A percentile compares a stretch with the other conserved stretches of the same genome.
phyloP scores from a whole-genome alignment of 1,139 yeast genomes.

The Geotrichum candidum region DNA sequence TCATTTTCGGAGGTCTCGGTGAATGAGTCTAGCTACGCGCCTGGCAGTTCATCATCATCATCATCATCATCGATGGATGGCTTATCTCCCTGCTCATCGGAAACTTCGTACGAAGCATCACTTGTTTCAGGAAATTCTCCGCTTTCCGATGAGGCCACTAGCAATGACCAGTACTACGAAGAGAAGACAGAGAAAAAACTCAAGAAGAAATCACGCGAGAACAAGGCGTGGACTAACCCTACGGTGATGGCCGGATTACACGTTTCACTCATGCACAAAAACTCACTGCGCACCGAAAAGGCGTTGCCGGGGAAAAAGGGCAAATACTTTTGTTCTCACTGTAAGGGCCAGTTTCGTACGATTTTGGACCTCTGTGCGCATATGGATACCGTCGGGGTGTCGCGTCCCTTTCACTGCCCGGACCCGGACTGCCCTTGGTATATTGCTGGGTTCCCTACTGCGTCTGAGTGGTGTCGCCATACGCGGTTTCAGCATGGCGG shows the following conservation, averaged over 20 bases:
- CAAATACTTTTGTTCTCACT: conserved; percentile 48
- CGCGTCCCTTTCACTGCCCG: conserved; percentile 48
- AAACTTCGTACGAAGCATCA: neutral
- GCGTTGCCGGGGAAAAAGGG: conserved; percentile 41
- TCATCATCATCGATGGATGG: neutral
- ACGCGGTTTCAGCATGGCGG: conserved; percentile 50
- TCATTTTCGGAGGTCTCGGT: neutral
- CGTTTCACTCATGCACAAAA: conserved; percentile 3
- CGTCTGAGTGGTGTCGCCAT: conserved; percentile 58
- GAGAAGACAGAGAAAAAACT: neutral
- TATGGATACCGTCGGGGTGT: conserved; percentile 41
- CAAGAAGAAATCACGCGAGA: neutral
- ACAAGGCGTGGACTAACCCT: conserved; percentile 17
- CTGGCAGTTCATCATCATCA: neutral
- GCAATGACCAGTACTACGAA: neutral
- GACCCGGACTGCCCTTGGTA: conserved; percentile 57
- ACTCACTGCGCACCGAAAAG: conserved; percentile 3
- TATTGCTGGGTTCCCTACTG: conserved; percentile 53
- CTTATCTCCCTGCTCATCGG: neutral
- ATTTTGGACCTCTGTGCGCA: conserved; percentile 44
- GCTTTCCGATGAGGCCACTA: neutral
- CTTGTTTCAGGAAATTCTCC: neutral
- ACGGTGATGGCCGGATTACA: conserved; percentile 6
- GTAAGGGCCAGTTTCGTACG: conserved; percentile 40
- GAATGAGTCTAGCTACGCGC: neutral